Evolutionary conservation across 495 filamentous ascomycete species (phyloP).

Genomic region (Penicillium verhagenii): DNA sequence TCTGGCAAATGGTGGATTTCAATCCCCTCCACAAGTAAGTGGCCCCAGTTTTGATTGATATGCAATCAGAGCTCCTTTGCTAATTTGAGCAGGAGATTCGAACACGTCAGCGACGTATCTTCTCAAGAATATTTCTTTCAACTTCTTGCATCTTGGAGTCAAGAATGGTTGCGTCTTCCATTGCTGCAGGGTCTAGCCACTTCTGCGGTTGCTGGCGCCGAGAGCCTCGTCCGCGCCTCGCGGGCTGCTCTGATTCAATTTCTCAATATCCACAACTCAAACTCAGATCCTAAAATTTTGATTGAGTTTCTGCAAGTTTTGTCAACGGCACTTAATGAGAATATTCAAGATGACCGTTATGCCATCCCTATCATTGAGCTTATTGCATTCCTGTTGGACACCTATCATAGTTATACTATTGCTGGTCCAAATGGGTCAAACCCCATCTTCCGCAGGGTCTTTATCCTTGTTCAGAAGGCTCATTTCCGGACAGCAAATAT

Average conservation of each 20-base stretch:
- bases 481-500: constrained; percentile 81
- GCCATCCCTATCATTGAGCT: constrained; percentile 74
- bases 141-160: constrained; percentile 34
- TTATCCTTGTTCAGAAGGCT: constrained; percentile 67
- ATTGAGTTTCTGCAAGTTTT: constrained; percentile 42
- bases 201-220: constrained; percentile 80
- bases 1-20: constrained; percentile 39
- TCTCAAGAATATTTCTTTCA: constrained; percentile 44
- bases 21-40: constrained; percentile 37
- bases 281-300: constrained; percentile 29
- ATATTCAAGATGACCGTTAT: constrained; percentile 63
- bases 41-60: neutral
- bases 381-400: constrained; percentile 67
- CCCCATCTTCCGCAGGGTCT: constrained; percentile 55
- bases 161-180: constrained; percentile 40
- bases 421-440: constrained; percentile 15
- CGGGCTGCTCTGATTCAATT: constrained; percentile 63
- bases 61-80: constrained; percentile 18
- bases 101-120: constrained; percentile 47
- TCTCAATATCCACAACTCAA: constrained; percentile 37
- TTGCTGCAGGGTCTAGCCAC: constrained; percentile 75
- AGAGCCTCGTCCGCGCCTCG: constrained; percentile 72
- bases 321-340: constrained; percentile 40
- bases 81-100: constrained; percentile 39
- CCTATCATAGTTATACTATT: constrained; percentile 43